Evolutionary conservation across 148 eudicot species (phyloP), one percentile per base, ranked within the genome.

Genomic region (Chenopodium formosanum): DNA sequence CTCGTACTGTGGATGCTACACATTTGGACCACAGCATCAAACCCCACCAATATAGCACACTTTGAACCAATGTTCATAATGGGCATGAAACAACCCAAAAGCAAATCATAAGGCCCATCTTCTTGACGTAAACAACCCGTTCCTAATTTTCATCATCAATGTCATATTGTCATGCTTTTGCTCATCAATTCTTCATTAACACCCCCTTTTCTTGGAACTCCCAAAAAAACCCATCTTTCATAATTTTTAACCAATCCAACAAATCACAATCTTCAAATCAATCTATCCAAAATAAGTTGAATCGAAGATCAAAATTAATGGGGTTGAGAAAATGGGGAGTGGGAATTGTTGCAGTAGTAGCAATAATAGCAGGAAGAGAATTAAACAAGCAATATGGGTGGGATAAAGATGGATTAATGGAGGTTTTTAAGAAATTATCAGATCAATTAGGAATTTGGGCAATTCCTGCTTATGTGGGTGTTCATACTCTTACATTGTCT

Each of bases 361-460:
- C 73, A 34, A 19, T 83, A 22, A 60, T 83, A 17, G 77, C 63
- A 65, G 83, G 76, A 78, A 84, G 50, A 50, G 84, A 58, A 63
- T 1, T 83, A 63, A 82, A 80, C 75, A 86, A 83, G 12, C 80
- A 86, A 73, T 83, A 82, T 52, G 90, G 91, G 13, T 84, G 73
- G 74, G 88, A 88, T 79, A 87, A 86, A 80, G 89, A 87, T 37
- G 84, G 80, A 68, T 75, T 83, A 25, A 37, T 92, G 46, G 82
- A 75, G 69, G 20, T 86, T 70, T 79, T 92, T 75, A 78, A 62
- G 62, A 47, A 69, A 14, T 80, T 90, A 82, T 81, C 91, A 32
- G 91, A 92, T 83, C 79, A 83, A 34, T 79, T 92, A 46, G 98
- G 98, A 7, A 58, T 85, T 2, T 94, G 98, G 98, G 94, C 97